phyloP scores from a whole-genome alignment of 140 eudicot species.

The Cichorium intybus region DNA sequence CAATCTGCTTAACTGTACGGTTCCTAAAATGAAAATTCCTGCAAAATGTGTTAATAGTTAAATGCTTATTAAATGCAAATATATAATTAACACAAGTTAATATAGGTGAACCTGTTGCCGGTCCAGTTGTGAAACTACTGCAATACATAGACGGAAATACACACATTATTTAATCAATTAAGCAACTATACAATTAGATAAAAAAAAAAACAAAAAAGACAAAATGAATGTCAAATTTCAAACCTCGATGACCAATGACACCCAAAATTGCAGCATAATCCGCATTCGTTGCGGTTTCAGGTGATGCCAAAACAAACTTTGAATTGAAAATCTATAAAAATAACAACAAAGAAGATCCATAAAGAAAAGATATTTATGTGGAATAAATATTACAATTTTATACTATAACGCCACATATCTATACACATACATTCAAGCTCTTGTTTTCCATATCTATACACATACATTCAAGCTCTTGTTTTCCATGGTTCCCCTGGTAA shows the following conservation, averaged over 20 bases:
- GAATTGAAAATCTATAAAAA: slow-evolving; percentile 80
- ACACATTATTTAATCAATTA: background rate
- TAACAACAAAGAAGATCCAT: background rate
- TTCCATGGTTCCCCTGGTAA: slow-evolving; percentile 98
- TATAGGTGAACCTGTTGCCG: slow-evolving; percentile 74
- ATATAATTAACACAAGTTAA: background rate
- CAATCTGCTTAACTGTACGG: slow-evolving; percentile 91
- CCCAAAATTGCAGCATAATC: slow-evolving; percentile 98
- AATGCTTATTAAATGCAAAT: background rate
- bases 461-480: slow-evolving; percentile 94
- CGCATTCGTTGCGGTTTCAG: slow-evolving; percentile 93
- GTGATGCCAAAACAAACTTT: slow-evolving; percentile 94
- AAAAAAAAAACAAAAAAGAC: background rate
- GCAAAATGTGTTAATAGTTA: slow-evolving; percentile 17
- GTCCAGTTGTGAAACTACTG: slow-evolving; percentile 99
- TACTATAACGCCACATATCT: background rate
- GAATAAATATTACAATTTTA: background rate
- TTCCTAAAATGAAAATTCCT: slow-evolving; percentile 98
- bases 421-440: too few relatives aligned
- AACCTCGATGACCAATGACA: slow-evolving; percentile 97
- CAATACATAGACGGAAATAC: slow-evolving; percentile 25
- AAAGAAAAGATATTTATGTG: background rate
- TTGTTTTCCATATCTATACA: background rate
- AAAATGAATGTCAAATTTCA: background rate
- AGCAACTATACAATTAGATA: background rate